Evolutionary conservation across 106 monocot species (phyloP), one percentile per base, ranked within the genome.

Genomic region (Triglochin maritima): DNA sequence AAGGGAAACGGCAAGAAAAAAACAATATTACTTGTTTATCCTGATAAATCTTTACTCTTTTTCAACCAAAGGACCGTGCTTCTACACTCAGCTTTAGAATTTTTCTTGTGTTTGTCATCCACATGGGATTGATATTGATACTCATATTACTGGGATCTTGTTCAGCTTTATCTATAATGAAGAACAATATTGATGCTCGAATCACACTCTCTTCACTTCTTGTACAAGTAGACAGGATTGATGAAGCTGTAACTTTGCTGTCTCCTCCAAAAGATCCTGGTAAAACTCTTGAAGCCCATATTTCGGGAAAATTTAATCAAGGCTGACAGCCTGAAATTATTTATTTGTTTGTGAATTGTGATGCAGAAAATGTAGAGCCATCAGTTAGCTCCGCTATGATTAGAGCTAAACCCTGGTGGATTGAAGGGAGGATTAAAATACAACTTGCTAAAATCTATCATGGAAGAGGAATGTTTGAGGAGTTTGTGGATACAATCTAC

Each of bases 401-500:
- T 59, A 53, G 54, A 46, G 46, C 66, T 68, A 59, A 44, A 57
- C 71, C 80, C 56, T 98, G 91, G 91, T 98, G 91, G 91, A 72
- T 71, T 72, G 78, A 77, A 77, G 82, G 81, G 46, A 85, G 88
- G 77, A 69, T 98, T 5, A 91, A 70, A 78, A 60, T 98, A 67
- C 81, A 88, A 49, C 91, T 98, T 82, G 85, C 86, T 66, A 84
- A 81, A 82, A 81, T 92, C 49, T 98, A 91, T 77, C 75, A 71
- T 50, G 50, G 58, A 69, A 91, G 81, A 77, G 84, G 86, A 47
- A 86, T 77, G 91, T 73, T 88, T 64, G 81, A 81, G 65, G 80
- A 80, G 8, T 98, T 92, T 71, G 84, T 77, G 69, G 84, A 88
- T 47, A 65, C 77, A 66, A 86, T 98, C 62, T 77, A 75, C 70